phyloP scores from a whole-genome alignment of 306 rosid genomes.

The Clitoria ternatea region DNA sequence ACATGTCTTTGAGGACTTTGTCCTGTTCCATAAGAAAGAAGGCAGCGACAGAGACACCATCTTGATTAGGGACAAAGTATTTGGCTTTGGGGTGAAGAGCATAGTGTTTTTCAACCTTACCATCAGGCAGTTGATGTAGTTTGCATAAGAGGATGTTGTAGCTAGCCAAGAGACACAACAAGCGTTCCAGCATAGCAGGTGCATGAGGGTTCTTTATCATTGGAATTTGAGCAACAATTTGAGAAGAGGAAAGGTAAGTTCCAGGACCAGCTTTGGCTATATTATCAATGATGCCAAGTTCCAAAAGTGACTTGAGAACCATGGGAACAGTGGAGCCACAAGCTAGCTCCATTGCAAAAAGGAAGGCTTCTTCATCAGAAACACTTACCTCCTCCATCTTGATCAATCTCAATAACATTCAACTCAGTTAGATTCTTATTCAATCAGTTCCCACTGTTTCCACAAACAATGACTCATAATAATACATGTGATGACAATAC shows the following conservation, averaged over 20 bases:
- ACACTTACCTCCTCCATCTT: neutral
- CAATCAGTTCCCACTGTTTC: no score
- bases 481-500: no score
- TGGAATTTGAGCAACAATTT: slow-evolving; percentile 39
- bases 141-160: slow-evolving; percentile 37
- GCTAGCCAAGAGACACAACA: slow-evolving; percentile 60
- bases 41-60: slow-evolving; percentile 3
- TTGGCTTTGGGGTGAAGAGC: slow-evolving; percentile 11
- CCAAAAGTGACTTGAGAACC: slow-evolving; percentile 19
- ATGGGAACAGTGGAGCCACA: slow-evolving; percentile 4
- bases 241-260: neutral
- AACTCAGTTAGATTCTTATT: no score
- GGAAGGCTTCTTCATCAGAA: slow-evolving; percentile 15
- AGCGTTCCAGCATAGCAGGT: slow-evolving; percentile 54
- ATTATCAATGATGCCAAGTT: neutral
- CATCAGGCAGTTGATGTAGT: neutral
- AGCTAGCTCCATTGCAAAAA: slow-evolving; percentile 7
- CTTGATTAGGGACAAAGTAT: slow-evolving; percentile 10
- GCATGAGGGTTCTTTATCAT: slow-evolving; percentile 54
- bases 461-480: no score
- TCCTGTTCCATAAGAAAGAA: slow-evolving; percentile 19
- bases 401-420: no score
- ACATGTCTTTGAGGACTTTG: slow-evolving; percentile 20
- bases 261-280: slow-evolving; percentile 21
- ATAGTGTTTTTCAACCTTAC: neutral